Evolutionary conservation across 169 alveolate genomes (phyloP), one percentile per base, ranked within the genome.

Genomic region (Babesia bovis): DNA sequence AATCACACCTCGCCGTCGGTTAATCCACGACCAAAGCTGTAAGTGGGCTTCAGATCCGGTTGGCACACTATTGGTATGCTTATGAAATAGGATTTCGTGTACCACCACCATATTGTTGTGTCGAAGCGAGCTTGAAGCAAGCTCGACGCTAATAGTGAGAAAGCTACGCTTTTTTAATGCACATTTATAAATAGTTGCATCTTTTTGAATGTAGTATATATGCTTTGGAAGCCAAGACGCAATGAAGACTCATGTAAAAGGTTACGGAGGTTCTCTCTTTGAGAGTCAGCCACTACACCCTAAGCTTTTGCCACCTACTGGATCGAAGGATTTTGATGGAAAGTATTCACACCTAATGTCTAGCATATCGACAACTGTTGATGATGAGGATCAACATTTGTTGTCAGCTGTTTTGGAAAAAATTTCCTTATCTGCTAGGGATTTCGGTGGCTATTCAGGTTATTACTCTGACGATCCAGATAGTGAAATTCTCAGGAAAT

Each of bases 341-440:
- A 63, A 19, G 0, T 63, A 63, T 30, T 45, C 73, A 13, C 38
- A 63, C 13, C 60, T 63, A 10, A 49, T 32, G 53, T 63, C 73
- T 10, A 63, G 73, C 40, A 36, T 49, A 32, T 63, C 73, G 25
- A 63, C 73, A 15, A 23, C 25, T 19, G 73, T 63, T 28, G 73
- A 63, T 21, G 73, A 63, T 12, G 73, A 63, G n/a, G 50, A 63
- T 9, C 73, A 49, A 44, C 35, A 55, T 49, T 30, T 63, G 47
- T 32, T 63, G 50, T 45, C 21, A n/a, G 60, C 49, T 12, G 73
- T 63, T 4, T 26, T 63, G 32, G 73, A 63, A 32, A 63, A 45
- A 0, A 45, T 63, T 15, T 63, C 73, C 6, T 10, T 25, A 4
- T 17, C 44, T 19, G 50, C 19, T 12, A 32, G 49, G 17, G 73